Evolutionary conservation across 345 rosid genomes (phyloP).

Genomic region (Hypericum perforatum): DNA sequence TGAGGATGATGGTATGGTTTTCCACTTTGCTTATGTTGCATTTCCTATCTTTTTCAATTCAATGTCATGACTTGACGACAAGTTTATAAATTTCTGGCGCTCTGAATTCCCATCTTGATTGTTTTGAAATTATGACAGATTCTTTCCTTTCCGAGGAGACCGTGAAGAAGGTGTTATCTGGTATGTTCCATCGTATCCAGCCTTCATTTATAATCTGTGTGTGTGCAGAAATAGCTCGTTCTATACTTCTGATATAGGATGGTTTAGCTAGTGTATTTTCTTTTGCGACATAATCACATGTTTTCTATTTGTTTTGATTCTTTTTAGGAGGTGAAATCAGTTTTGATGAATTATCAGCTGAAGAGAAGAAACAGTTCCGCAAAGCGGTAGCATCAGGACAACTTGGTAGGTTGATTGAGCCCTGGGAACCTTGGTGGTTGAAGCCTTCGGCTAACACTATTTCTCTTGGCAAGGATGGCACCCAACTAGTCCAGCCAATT

Average conservation of each 20-base stretch:
- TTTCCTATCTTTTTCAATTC: neutral
- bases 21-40: neutral
- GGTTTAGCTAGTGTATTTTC: neutral
- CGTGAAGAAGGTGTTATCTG: slow-evolving; percentile 51
- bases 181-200: slow-evolving; percentile 18
- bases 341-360: slow-evolving; percentile 57
- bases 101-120: neutral
- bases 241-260: neutral
- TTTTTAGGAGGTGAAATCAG: slow-evolving; percentile 38
- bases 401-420: slow-evolving; percentile 73
- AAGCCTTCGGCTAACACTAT: slow-evolving; percentile 52
- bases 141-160: slow-evolving; percentile 52
- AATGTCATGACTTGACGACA: too few relatives aligned
- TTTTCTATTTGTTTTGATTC: slow-evolving; percentile 1
- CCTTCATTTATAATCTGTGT: neutral
- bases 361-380: slow-evolving; percentile 68
- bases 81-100: neutral
- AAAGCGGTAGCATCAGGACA: slow-evolving; percentile 87
- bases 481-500: slow-evolving; percentile 48
- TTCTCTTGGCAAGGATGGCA: slow-evolving; percentile 50
- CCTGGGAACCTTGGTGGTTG: slow-evolving; percentile 99
- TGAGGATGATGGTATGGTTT: slow-evolving; percentile 24
- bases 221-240: neutral
- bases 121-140: slow-evolving; percentile 22
- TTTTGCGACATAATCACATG: neutral